A percentile compares a stretch with the other conserved stretches of the same genome.
Conservation (phyloP, 345 rosid species). For the Raphanus raphanistrum region DNA sequence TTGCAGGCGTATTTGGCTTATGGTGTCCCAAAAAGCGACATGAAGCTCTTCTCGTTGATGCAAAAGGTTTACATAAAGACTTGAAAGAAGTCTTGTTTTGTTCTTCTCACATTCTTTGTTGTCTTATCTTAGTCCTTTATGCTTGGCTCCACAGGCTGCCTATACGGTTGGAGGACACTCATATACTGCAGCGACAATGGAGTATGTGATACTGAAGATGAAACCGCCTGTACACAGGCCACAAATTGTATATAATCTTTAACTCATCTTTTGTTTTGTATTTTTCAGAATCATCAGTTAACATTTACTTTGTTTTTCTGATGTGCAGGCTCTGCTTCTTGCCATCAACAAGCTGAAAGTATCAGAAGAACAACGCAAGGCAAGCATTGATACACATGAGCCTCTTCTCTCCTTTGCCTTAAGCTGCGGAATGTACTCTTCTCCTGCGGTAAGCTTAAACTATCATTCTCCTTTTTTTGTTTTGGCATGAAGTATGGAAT, state of each 20-base stretch:
- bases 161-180: slow-evolving; percentile 93
- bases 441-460: slow-evolving; percentile 67
- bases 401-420: slow-evolving; percentile 81
- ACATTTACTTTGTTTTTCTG: neutral
- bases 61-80: slow-evolving; percentile 63
- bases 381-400: slow-evolving; percentile 57
- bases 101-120: neutral
- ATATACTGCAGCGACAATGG: slow-evolving; percentile 75
- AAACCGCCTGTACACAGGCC: slow-evolving; percentile 87
- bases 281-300: slow-evolving; percentile 5
- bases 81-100: slow-evolving; percentile 5
- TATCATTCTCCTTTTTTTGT: slow-evolving; percentile 30
- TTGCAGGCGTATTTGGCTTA: slow-evolving; percentile 91
- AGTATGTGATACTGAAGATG: slow-evolving; percentile 81
- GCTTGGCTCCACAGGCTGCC: slow-evolving; percentile 59
- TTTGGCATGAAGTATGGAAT: neutral
- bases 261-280: neutral
- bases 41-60: slow-evolving; percentile 91
- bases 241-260: slow-evolving; percentile 66
- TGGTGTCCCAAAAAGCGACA: slow-evolving; percentile 89
- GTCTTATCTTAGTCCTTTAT: neutral
- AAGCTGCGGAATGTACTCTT: slow-evolving; percentile 89
- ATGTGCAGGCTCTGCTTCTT: slow-evolving; percentile 68
- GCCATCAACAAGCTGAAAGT: slow-evolving; percentile 81
- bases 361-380: slow-evolving; percentile 73